Conservation (phyloP, 2,329 filamentous ascomycete genomes). For the Pseudogymnoascus sp. region DNA sequence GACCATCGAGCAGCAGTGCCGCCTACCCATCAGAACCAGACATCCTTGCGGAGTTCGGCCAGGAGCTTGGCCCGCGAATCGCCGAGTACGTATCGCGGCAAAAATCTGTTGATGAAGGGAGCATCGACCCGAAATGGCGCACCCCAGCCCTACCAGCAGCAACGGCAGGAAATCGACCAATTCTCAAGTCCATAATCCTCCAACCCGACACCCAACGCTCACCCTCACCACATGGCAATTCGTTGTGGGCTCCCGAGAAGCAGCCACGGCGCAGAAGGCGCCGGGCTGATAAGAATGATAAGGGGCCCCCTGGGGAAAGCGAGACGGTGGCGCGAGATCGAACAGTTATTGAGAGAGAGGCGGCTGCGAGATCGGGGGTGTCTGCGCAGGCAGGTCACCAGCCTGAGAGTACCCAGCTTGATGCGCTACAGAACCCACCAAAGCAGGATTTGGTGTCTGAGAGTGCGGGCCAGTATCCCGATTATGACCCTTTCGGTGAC, state of each 20-base stretch:
- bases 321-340: neutral
- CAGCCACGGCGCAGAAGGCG: conserved; percentile 10
- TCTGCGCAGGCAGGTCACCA: neutral
- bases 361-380: neutral
- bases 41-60: conserved; percentile 25
- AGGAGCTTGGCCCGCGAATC: conserved; percentile 23
- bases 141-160: conserved; percentile 17
- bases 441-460: neutral
- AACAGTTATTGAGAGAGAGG: neutral
- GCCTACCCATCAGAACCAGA: conserved; percentile 22
- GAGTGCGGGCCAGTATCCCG: neutral
- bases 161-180: conserved; percentile 13
- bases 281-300: neutral
- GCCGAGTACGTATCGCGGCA: conserved; percentile 22
- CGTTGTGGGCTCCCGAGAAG: conserved; percentile 25
- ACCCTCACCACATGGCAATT: conserved; percentile 21
- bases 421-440: neutral
- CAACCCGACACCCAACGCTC: conserved; percentile 18
- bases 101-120: conserved; percentile 16
- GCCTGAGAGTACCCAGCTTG: neutral
- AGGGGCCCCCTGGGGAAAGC: neutral
- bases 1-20: neutral
- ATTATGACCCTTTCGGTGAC: neutral
- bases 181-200: conserved; percentile 15
- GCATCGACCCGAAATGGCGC: conserved; percentile 23